A percentile compares a stretch with the other conserved stretches of the same genome.
Conservation (phyloP, 1,284 basidiomycete genomes). For the Cutaneotrichosporon cavernicola region DNA sequence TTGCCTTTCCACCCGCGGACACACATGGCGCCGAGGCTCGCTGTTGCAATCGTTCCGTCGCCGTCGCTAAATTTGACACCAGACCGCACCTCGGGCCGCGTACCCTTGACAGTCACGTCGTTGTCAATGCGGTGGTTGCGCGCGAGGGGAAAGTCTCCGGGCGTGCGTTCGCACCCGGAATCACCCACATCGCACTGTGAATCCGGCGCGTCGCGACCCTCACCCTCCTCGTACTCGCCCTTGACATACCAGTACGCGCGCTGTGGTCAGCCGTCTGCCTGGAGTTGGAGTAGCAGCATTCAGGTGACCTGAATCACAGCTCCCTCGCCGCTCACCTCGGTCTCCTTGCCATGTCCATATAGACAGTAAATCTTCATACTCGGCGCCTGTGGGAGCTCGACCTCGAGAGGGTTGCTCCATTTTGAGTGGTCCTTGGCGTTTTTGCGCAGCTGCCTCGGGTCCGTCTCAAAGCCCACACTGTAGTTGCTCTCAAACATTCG, state of each 20-base stretch:
- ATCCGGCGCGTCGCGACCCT: constrained; percentile 56
- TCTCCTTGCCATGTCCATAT: constrained; percentile 95
- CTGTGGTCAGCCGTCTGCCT: constrained; percentile 29
- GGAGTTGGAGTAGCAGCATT: no score
- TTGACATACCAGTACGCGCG: constrained; percentile 64
- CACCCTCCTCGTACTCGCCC: constrained; percentile 68
- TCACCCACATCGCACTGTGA: constrained; percentile 53
- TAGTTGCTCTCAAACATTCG: constrained; percentile 89
- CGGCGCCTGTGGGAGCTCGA: constrained; percentile 75
- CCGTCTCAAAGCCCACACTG: constrained; percentile 85
- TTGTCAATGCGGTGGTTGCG: constrained; percentile 78
- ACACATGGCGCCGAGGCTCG: constrained; percentile 93
- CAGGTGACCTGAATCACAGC: background rate
- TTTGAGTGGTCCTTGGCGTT: constrained; percentile 66
- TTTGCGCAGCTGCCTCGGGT: constrained; percentile 63
- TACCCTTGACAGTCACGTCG: constrained; percentile 67
- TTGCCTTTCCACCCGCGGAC: constrained; percentile 88
- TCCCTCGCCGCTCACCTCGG: constrained; percentile 63
- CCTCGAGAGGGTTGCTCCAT: constrained; percentile 31
- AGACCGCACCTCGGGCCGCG: constrained; percentile 67
- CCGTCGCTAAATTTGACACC: constrained; percentile 90
- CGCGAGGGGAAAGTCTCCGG: constrained; percentile 62
- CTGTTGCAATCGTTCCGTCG: constrained; percentile 88
- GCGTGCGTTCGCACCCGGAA: constrained; percentile 55
- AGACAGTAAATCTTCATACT: constrained; percentile 91